A percentile compares a stretch with the other conserved stretches of the same genome.
Conservation (phyloP, 192 early-diverging fungal genomes). For the Podila verticillata region DNA sequence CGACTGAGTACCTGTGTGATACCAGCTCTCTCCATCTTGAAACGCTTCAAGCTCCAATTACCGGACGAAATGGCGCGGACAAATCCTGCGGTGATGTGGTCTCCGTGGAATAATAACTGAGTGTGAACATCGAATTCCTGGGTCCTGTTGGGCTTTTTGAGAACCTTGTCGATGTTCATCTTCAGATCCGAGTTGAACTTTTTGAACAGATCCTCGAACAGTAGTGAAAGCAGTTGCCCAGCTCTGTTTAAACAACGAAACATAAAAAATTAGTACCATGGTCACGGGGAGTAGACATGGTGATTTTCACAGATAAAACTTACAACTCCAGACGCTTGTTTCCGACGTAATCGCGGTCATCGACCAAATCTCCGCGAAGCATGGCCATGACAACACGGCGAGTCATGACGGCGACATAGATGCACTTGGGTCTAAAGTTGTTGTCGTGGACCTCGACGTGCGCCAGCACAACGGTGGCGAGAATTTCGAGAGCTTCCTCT, state of each 20-base stretch:
- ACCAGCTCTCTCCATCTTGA: constrained; percentile 98
- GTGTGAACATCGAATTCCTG: constrained; percentile 89
- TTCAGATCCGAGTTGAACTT: constrained; percentile 89
- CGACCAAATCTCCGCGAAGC: constrained; percentile 80
- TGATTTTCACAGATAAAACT: constrained; percentile 27
- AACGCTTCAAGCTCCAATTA: constrained; percentile 98
- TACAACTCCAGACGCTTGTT: constrained; percentile 98
- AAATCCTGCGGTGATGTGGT: constrained; percentile 91
- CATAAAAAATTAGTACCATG: not conserved
- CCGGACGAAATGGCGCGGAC: constrained; percentile 95
- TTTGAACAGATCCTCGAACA: constrained; percentile 99
- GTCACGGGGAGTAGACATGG: not conserved
- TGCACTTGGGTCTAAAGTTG: constrained; percentile 92
- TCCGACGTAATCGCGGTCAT: constrained; percentile 98
- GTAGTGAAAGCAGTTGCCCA: constrained; percentile 89
- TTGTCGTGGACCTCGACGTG: constrained; percentile 90
- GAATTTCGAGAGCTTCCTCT: constrained; percentile 89
- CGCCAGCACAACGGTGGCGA: constrained; percentile 87
- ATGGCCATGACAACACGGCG: constrained; percentile 90
- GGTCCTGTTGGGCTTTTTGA: constrained; percentile 89
- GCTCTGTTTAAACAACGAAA: constrained; percentile 62
- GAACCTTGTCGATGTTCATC: constrained; percentile 88
- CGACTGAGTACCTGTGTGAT: constrained; percentile 96
- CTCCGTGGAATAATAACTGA: constrained; percentile 75
- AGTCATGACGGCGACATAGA: constrained; percentile 95